Base-by-base conservation (phyloP, 1,139 yeast genomes). In the Suzukiozyma palmioleophila region DNA sequence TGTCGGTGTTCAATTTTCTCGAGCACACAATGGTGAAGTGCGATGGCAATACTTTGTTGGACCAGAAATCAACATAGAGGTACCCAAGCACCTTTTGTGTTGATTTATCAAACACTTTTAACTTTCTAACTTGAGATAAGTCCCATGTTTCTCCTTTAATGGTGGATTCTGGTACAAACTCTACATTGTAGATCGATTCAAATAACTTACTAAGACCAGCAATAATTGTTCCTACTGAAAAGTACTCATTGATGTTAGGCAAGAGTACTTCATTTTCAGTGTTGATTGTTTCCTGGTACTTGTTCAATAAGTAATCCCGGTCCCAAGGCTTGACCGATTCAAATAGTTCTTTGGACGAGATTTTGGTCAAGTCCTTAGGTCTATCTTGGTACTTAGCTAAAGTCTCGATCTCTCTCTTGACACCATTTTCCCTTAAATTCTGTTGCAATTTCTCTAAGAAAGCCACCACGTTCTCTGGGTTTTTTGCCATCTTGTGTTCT, bases 1-100 rank as follows among this genome's bases (percentile, higher is more conserved):
- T 51, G 33, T 54, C 60, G 9, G 53, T 47, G 43, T 69, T 67
- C 25, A 71, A 52, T 38, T 64, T 56, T 49, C 98, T 74, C 35
- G 96, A 88, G 55, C 98, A 92, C 42, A 94, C 90, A n/a, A 92
- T 88, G 0, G 98, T 92, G 61, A 88, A 94, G 63, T 92, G 99
- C 0, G 98, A 95, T 1, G 98, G 97, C 45, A 65, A 55, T 3
- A 70, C 76, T 44, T 69, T 70, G 13, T 64, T 58, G 7, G 73
- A 64, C 75, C 76, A 71, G 43, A 70, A 70, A 47, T 71, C 77
- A 34, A 70, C 54, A 45, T 71, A 71, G 37, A 71, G 54, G 44
- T 57, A 67, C 0, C 77, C 77, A 39, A 71, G 50, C 6, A 53
- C 54, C 39, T 55, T 52, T 9, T 60, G 41, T 4, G 47, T 43